phyloP scores from a whole-genome alignment of 352 stramenopile genomes.

The Aphanomyces stellatus region DNA sequence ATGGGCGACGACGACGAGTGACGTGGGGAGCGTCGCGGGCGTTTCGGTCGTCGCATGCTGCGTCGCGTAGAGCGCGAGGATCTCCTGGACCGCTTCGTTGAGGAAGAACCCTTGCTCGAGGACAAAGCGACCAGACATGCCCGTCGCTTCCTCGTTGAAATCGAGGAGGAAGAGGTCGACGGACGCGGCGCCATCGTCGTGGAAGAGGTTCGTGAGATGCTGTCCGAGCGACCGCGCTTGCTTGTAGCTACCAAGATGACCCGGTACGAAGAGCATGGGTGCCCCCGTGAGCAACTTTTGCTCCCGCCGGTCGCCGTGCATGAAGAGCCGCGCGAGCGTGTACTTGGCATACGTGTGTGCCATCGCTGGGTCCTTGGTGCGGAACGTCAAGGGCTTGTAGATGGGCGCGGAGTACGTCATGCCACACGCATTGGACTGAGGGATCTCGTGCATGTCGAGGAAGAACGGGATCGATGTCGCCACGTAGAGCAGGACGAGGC shows the following conservation, averaged over 20 bases:
- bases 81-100: constrained; percentile 59
- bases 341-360: constrained; percentile 46
- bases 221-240: constrained; percentile 66
- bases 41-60: constrained; percentile 25
- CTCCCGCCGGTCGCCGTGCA: constrained; percentile 30
- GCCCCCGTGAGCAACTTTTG: constrained; percentile 43
- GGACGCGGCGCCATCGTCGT: constrained; percentile 32
- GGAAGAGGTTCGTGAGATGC: too few species aligned
- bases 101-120: constrained; percentile 60
- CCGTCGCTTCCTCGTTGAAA: constrained; percentile 65
- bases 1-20: constrained; percentile 70
- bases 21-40: constrained; percentile 29
- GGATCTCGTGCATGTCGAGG: not conserved
- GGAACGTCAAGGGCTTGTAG: constrained; percentile 29
- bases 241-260: constrained; percentile 79
- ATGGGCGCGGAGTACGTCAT: constrained; percentile 85
- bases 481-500: not conserved
- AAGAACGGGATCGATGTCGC: constrained; percentile 4
- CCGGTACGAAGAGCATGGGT: constrained; percentile 74
- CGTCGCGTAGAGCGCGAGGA: constrained; percentile 66
- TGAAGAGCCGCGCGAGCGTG: constrained; percentile 52
- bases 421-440: constrained; percentile 32
- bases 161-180: constrained; percentile 80
- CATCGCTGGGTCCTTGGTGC: constrained; percentile 35
- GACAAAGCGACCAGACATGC: constrained; percentile 56